Base-by-base conservation (phyloP, 495 filamentous ascomycete species). In the Daldinia grandis region DNA sequence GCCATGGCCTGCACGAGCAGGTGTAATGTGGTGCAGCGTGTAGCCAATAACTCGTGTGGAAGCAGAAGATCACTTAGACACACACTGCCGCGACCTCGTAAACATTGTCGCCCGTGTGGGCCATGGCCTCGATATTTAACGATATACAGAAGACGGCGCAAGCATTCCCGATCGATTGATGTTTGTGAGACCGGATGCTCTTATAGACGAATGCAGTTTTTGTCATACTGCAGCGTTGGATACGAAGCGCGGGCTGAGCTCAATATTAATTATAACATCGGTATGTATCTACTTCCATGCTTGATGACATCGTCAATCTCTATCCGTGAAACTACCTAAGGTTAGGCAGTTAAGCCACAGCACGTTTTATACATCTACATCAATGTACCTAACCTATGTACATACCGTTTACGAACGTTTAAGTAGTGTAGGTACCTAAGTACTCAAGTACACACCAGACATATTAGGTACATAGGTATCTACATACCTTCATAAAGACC, bases 21-120 rank as follows among this genome's bases (percentile, higher is more conserved):
- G 65, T 69, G 51, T 66, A 30, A 65, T 69, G 53, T 69, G 44
- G 70, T 73, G 70, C 65, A 68, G 70, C 70, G 65, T 73, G 70
- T 68, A 64, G 67, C 65, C 61, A 73, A 66, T 63, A 60, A 61
- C 28, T 71, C 37, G 25, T 56, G 58, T 40, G 35, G 63, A 63
- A 33, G 35, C 25, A 51, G 47, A 59, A 37, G 55, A 56, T 61
- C 54, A 37, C 50, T 47, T 30, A 55, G 58, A 56, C 19, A 62
- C 19, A 62, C 19, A 28, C 38, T 54, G 54, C 58, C 33, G 49
- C 61, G 38, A 65, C 56, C 70, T 73, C 70, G 65, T 68, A 73
- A 68, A 66, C 53, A 55, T 62, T 65, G 61, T 59, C 61, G 65
- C 58, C 65, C 65, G 62, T 73, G 68, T 69, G 65, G 65, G 57